Conservation (phyloP, 2,329 filamentous ascomycete species). For the Ascochyta rabiei region DNA sequence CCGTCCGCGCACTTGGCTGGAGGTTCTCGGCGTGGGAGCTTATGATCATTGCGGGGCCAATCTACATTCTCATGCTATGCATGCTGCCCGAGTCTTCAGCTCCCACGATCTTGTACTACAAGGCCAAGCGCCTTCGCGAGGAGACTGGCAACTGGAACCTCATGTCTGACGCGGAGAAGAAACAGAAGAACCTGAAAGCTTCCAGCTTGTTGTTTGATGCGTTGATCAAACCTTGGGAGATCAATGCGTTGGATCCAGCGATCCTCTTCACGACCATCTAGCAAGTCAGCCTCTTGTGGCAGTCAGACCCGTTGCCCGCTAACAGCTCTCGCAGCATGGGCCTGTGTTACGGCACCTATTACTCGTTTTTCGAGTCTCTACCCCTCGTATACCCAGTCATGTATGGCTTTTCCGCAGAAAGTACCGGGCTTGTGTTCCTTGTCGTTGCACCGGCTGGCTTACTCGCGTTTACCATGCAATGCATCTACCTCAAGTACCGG, state of each 20-base stretch:
- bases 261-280: slow-evolving; percentile 82
- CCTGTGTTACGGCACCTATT: slow-evolving; percentile 73
- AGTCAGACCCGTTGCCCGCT: not conserved
- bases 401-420: slow-evolving; percentile 75
- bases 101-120: slow-evolving; percentile 59
- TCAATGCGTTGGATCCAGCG: slow-evolving; percentile 81
- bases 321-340: slow-evolving; percentile 61
- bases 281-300: not conserved
- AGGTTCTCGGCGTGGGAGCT: slow-evolving; percentile 86
- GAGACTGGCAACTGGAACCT: slow-evolving; percentile 68
- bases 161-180: slow-evolving; percentile 80
- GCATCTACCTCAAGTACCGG: slow-evolving; percentile 77
- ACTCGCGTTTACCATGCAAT: slow-evolving; percentile 68
- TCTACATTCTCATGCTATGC: slow-evolving; percentile 77
- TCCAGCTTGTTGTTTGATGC: slow-evolving; percentile 56
- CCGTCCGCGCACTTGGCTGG: slow-evolving; percentile 73
- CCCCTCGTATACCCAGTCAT: slow-evolving; percentile 73
- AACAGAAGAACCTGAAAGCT: slow-evolving; percentile 53
- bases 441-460: slow-evolving; percentile 76
- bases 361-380: slow-evolving; percentile 72
- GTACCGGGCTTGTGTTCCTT: slow-evolving; percentile 83
- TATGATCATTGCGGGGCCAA: slow-evolving; percentile 72
- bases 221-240: slow-evolving; percentile 77
- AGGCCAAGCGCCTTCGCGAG: slow-evolving; percentile 75
- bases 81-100: slow-evolving; percentile 87